Evolutionary conservation across 441 rosid species (phyloP).

Genomic region (Arabidopsis hybrid): DNA sequence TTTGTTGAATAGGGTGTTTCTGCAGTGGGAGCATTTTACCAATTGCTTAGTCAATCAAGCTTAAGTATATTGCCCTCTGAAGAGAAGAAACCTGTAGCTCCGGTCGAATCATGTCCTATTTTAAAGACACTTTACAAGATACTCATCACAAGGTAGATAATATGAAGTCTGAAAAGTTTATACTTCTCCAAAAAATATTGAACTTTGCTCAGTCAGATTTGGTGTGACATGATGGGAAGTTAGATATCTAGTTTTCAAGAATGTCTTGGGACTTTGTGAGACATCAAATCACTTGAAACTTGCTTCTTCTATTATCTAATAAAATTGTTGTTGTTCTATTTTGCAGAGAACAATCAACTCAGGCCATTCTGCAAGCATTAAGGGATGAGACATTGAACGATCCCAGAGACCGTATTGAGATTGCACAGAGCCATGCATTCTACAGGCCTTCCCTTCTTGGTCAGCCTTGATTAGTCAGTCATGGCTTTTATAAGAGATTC

Average conservation of each 20-base stretch:
- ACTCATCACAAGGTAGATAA: conserved; percentile 60
- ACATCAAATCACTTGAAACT: conserved; percentile 7
- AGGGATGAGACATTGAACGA: conserved; percentile 95
- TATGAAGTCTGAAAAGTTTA: background rate
- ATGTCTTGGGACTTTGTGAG: conserved; percentile 12
- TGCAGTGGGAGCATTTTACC: conserved; percentile 77
- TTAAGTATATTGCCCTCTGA: conserved; percentile 62
- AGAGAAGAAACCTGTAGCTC: conserved; percentile 70
- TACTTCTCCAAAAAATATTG: too few species aligned
- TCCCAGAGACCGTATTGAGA: conserved; percentile 93
- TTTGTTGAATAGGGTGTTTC: conserved; percentile 63
- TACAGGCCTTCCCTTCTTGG: conserved; percentile 95
- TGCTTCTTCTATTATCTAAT: conserved; percentile 1
- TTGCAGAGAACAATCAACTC: conserved; percentile 76
- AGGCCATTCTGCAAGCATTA: conserved; percentile 89
- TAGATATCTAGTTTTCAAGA: background rate
- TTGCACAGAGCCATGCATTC: conserved; percentile 93
- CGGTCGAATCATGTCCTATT: conserved; percentile 74
- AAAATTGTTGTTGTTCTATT: background rate
- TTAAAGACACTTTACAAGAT: conserved; percentile 71
- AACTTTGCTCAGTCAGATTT: background rate
- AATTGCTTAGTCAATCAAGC: conserved; percentile 67
- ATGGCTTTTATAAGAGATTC: conserved; percentile 24
- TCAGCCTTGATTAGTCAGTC: conserved; percentile 58
- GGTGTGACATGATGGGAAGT: too few species aligned